Evolutionary conservation across 768 basidiomycete genomes (phyloP), one percentile per base, ranked within the genome.

Genomic region (Leccinum sublutescens): DNA sequence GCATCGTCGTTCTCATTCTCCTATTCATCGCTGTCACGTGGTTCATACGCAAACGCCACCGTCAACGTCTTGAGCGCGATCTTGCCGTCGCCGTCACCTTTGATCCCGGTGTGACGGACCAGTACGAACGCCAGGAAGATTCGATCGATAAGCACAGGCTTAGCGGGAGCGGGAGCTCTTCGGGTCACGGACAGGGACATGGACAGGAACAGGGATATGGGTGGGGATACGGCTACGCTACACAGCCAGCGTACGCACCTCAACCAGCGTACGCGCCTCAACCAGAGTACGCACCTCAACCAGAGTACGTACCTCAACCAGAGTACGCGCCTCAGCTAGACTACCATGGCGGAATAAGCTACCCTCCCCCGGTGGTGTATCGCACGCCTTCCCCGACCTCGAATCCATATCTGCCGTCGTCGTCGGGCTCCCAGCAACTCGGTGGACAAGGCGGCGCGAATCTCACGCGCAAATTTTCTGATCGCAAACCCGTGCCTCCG

Each of bases 51-150:
- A 78, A 80, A 55, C 79, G 78, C 50, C 75, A 76, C 19, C 77
- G 77, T 58, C 73, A 76, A 49, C 74, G 71, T 43, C 57, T 74
- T 76, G 61, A 69, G 73, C 49, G 68, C 47, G 73, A 71, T 34
- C 38, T 64, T 5, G 69, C 79, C 4, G 79, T 80, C 15, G 82
- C 84, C 0, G 70, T 85, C 19, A 79, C 78, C 6, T 86, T 86
- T 60, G 82, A 85, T 72, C 84, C 64, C 54, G 69, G 57, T 61
- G 68, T 43, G 64, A 64, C 55, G 52, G 70, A 61, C 19, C 63
- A 31, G 57, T 74, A 71, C 53, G 73, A 70, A 55, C 67, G 61
- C 49, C 62, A 66, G 14, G 68, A 59, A 58, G 43, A 49, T 21
- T 38, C 50, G 11, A 29, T 63, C 0, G 65, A 68, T 36, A 75